phyloP scores from a whole-genome alignment of 495 filamentous ascomycete species.

The Tuber brumale region DNA sequence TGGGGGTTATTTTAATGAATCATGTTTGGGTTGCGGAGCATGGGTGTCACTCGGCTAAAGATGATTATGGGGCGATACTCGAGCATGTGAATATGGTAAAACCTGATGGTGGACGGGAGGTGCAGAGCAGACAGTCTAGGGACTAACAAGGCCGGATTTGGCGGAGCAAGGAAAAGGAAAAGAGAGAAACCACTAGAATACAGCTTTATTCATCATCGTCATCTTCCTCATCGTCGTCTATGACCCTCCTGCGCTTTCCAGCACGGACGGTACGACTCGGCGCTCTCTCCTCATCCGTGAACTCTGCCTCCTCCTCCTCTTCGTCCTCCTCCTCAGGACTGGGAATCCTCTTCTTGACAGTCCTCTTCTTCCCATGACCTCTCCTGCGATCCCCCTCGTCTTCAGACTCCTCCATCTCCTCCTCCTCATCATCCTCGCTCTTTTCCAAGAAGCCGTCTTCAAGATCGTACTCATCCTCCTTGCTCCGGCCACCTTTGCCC shows the following conservation, averaged over 20 bases:
- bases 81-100: not conserved
- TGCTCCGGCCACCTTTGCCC: conserved; percentile 49
- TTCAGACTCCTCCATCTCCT: conserved; percentile 55
- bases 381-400: conserved; percentile 44
- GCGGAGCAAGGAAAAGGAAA: not conserved
- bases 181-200: conserved; percentile 24
- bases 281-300: conserved; percentile 32
- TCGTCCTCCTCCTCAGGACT: conserved; percentile 37
- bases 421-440: conserved; percentile 53
- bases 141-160: not conserved
- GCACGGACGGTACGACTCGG: conserved; percentile 21
- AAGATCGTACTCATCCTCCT: conserved; percentile 63
- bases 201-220: conserved; percentile 27
- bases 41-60: not conserved
- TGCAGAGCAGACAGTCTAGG: not conserved
- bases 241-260: conserved; percentile 32
- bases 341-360: conserved; percentile 33
- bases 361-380: conserved; percentile 34
- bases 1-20: not conserved
- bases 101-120: not conserved
- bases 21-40: conserved; percentile 11
- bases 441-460: conserved; percentile 52
- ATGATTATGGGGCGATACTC: conserved; percentile 2
- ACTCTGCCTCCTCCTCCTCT: conserved; percentile 37
- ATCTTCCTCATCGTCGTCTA: conserved; percentile 37